phyloP scores from a whole-genome alignment of 2,329 filamentous ascomycete species.

The Epichloe gansuensis region DNA sequence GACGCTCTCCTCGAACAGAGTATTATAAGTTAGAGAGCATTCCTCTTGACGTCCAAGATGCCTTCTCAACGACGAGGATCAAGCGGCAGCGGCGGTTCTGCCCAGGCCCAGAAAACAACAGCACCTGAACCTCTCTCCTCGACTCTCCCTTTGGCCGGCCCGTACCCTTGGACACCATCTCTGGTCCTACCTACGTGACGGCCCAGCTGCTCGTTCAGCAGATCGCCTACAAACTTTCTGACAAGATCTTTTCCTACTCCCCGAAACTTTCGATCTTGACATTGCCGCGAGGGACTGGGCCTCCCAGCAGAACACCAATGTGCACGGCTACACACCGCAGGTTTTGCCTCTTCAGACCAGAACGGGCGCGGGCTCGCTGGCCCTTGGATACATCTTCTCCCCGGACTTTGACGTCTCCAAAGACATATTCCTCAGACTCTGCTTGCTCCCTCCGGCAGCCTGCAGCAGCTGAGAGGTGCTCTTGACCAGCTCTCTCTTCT shows the following conservation, averaged over 20 bases:
- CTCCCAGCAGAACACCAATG: conserved; percentile 57
- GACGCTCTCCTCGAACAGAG: neutral
- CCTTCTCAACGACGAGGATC: conserved; percentile 27
- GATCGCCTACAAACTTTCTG: conserved; percentile 85
- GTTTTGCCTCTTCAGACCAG: conserved; percentile 77
- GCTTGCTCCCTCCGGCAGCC: conserved; percentile 70
- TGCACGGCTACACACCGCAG: conserved; percentile 66
- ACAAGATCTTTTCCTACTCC: conserved; percentile 96
- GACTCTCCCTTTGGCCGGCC: conserved; percentile 45
- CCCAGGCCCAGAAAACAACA: conserved; percentile 10
- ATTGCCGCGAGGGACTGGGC: conserved; percentile 71
- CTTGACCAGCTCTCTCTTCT: conserved; percentile 86
- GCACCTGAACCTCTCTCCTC: conserved; percentile 34
- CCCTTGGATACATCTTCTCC: conserved; percentile 94
- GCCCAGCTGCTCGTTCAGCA: conserved; percentile 92
- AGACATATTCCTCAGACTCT: conserved; percentile 85
- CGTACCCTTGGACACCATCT: conserved; percentile 49
- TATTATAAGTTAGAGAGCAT: too few relatives aligned
- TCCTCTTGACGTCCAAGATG: conserved; percentile 12
- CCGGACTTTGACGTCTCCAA: conserved; percentile 85
- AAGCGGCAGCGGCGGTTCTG: conserved; percentile 19
- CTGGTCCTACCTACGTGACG: conserved; percentile 83
- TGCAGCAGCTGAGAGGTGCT: conserved; percentile 68
- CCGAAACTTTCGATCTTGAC: conserved; percentile 86
- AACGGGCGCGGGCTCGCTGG: conserved; percentile 78